Percentiles rank a stretch among this genome's conserved stretches.
phyloP scores from a whole-genome alignment of 2,329 filamentous ascomycete genomes.

The Pyrenochaeta sp. region DNA sequence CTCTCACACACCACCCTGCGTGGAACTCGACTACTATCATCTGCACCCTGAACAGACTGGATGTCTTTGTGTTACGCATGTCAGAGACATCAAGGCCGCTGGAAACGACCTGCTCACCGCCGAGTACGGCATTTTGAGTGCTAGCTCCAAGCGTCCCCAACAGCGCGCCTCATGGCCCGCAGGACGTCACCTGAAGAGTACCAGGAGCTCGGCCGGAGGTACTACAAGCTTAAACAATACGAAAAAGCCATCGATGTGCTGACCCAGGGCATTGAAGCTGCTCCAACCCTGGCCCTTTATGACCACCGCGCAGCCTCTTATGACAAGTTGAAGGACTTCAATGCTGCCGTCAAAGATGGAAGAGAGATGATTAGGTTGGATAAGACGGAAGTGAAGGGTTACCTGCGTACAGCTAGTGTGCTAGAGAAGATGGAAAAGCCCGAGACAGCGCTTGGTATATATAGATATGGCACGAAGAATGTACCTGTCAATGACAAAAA shows the following conservation, averaged over 20 bases:
- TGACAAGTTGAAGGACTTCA: conserved; percentile 61
- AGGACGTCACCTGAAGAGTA: conserved; percentile 46
- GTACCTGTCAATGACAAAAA: conserved; percentile 52
- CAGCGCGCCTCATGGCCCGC: conserved; percentile 31
- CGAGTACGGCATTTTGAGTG: not conserved
- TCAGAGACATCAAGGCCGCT: not conserved
- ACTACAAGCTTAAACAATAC: conserved; percentile 49
- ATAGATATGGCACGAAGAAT: conserved; percentile 65
- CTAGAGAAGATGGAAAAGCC: conserved; percentile 59
- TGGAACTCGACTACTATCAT: not conserved
- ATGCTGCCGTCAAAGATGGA: conserved; percentile 64
- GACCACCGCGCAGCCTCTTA: conserved; percentile 66
- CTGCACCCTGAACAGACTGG: not conserved
- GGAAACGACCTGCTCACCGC: not conserved
- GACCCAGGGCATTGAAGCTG: conserved; percentile 39
- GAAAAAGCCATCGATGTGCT: conserved; percentile 46
- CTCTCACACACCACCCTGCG: not conserved
- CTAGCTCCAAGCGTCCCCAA: not conserved
- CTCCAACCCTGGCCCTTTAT: conserved; percentile 51
- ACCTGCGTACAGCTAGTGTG: conserved; percentile 63
- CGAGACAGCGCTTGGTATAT: conserved; percentile 64
- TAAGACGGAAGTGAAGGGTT: conserved; percentile 63
- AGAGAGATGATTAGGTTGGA: conserved; percentile 63
- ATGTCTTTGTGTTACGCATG: not conserved
- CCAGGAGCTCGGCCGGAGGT: conserved; percentile 44